Evolutionary conservation across 768 basidiomycete genomes (phyloP).

Genomic region (Leucosporidium creatinivorum): DNA sequence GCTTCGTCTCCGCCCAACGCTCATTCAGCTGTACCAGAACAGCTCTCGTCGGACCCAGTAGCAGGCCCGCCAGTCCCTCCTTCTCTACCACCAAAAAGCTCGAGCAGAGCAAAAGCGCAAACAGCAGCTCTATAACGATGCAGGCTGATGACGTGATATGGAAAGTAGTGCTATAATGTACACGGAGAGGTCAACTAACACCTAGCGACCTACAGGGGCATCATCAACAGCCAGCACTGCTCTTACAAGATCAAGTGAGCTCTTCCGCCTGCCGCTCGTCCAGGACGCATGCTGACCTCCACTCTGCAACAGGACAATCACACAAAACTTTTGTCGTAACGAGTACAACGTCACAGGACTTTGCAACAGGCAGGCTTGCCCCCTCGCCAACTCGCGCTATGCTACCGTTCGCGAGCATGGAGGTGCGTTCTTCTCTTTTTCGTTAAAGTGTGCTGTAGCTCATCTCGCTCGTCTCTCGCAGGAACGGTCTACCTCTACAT

Average conservation of each 20-base stretch:
- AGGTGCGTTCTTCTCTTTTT: slow-evolving; percentile 48
- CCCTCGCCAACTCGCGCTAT: slow-evolving; percentile 93
- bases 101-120: too few relatives aligned
- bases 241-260: slow-evolving; percentile 99
- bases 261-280: not conserved
- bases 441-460: not conserved
- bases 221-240: slow-evolving; percentile 62
- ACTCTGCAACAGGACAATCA: slow-evolving; percentile 59
- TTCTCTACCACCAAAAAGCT: too few relatives aligned
- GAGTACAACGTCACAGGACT: slow-evolving; percentile 97
- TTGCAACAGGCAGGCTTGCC: slow-evolving; percentile 91
- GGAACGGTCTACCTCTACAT: slow-evolving; percentile 86
- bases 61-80: too few relatives aligned
- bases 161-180: slow-evolving; percentile 60
- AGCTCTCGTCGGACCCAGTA: too few relatives aligned
- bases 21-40: too few relatives aligned
- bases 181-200: not conserved
- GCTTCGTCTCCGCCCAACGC: too few relatives aligned
- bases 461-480: slow-evolving; percentile 35
- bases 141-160: slow-evolving; percentile 91
- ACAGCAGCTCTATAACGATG: slow-evolving; percentile 24
- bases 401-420: slow-evolving; percentile 97
- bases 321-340: slow-evolving; percentile 97
- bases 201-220: slow-evolving; percentile 12
- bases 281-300: not conserved